Evolutionary conservation across 2,329 filamentous ascomycete genomes (phyloP).

Genomic region (Fusarium sp.): DNA sequence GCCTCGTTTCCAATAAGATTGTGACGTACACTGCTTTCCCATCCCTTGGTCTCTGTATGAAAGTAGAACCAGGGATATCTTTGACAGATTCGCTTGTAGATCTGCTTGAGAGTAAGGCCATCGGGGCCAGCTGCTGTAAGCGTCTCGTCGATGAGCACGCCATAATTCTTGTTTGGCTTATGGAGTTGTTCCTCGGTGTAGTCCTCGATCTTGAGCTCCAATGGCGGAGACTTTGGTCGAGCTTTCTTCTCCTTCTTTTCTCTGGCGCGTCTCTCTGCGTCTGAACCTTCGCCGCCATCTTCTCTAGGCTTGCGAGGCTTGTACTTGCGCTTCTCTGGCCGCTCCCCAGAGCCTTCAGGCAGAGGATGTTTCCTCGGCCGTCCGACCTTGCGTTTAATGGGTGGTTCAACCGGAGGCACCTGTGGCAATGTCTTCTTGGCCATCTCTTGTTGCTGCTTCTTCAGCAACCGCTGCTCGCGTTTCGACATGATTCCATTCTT

Average conservation of each 20-base stretch:
- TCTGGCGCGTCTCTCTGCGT: slow-evolving; percentile 68
- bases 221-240: slow-evolving; percentile 71
- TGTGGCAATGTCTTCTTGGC: slow-evolving; percentile 67
- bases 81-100: slow-evolving; percentile 73
- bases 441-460: slow-evolving; percentile 67
- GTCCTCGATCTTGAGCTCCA: slow-evolving; percentile 68
- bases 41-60: slow-evolving; percentile 73
- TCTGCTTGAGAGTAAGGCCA: slow-evolving; percentile 72
- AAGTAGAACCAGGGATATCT: slow-evolving; percentile 74
- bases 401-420: slow-evolving; percentile 63
- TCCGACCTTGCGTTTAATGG: slow-evolving; percentile 75
- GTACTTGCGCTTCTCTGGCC: slow-evolving; percentile 76
- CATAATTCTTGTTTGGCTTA: slow-evolving; percentile 75
- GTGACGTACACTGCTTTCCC: slow-evolving; percentile 76
- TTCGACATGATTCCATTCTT: slow-evolving; percentile 90
- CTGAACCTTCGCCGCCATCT: slow-evolving; percentile 69
- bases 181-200: slow-evolving; percentile 71
- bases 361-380: slow-evolving; percentile 75
- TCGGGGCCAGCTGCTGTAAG: slow-evolving; percentile 68
- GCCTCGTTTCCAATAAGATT: slow-evolving; percentile 74
- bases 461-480: slow-evolving; percentile 75
- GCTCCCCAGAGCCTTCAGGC: slow-evolving; percentile 68
- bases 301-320: slow-evolving; percentile 73
- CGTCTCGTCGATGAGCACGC: slow-evolving; percentile 72
- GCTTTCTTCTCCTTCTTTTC: slow-evolving; percentile 74